These are phyloP conservation scores for Russula brevipes DNA, from an alignment of 768 basidiomycete species.

Conservation along the genomic window DNA sequence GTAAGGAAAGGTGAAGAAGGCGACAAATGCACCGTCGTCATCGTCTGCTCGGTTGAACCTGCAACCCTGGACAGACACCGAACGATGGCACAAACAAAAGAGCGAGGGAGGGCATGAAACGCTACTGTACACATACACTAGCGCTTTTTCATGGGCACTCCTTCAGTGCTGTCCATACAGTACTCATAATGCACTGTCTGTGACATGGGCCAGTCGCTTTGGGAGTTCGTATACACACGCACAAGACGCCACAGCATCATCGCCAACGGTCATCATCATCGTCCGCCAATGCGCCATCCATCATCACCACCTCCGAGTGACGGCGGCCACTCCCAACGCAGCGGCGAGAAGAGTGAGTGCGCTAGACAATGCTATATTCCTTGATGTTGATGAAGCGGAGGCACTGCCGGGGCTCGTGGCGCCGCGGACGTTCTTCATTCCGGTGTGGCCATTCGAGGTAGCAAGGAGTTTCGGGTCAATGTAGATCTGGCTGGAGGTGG, in stretches of 20 bases:
- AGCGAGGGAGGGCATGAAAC: no score
- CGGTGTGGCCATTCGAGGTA: slow-evolving; percentile 56
- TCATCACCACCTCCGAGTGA: background rate
- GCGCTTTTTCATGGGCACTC: no score
- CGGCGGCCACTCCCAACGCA: slow-evolving; percentile 1
- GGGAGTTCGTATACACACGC: background rate
- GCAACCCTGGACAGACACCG: no score
- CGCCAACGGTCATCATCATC: background rate
- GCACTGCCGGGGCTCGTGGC: slow-evolving; percentile 32
- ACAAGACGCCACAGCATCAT: background rate
- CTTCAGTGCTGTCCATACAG: no score
- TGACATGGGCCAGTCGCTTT: no score
- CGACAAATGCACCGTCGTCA: no score
- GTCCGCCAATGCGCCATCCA: background rate
- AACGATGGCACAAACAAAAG: no score
- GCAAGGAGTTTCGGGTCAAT: slow-evolving; percentile 51
- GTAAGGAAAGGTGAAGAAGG: no score
- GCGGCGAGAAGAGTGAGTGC: background rate
- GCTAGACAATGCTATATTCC: background rate
- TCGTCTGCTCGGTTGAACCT: no score
- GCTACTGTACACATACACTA: no score
- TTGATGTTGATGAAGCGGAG: background rate
- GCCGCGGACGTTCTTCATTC: slow-evolving; percentile 31
- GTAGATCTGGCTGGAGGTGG: slow-evolving; percentile 46
- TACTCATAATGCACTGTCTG: no score